Evolutionary conservation across 495 filamentous ascomycete genomes (phyloP).

Genomic region (Elaphomyces granulatus): DNA sequence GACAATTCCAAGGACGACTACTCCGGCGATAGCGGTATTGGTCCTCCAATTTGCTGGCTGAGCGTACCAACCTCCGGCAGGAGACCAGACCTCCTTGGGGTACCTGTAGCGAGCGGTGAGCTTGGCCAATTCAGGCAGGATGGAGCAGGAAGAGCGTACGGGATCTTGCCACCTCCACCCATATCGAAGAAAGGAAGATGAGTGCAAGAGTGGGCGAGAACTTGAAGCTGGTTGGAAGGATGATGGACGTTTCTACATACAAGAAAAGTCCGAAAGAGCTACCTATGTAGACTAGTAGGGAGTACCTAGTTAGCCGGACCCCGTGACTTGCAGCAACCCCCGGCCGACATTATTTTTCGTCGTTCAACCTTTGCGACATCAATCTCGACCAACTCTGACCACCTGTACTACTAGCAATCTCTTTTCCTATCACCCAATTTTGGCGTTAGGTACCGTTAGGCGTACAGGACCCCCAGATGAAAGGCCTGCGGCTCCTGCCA

Average conservation of each 20-base stretch:
- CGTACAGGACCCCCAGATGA: slow-evolving; percentile 35
- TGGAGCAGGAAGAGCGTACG: slow-evolving; percentile 43
- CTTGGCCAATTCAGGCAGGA: background rate
- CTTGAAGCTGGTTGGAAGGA: too few species aligned
- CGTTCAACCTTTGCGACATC: background rate
- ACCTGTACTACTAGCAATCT: background rate
- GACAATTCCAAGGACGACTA: slow-evolving; percentile 57
- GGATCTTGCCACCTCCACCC: slow-evolving; percentile 66
- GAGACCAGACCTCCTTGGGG: slow-evolving; percentile 99
- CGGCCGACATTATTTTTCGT: too few species aligned
- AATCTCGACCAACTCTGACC: background rate
- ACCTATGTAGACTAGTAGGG: too few species aligned
- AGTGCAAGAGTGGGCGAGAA: too few species aligned
- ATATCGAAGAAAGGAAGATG: slow-evolving; percentile 24
- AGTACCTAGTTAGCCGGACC: slow-evolving; percentile 24
- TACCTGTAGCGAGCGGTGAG: slow-evolving; percentile 45
- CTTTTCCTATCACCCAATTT: background rate
- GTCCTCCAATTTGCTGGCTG: slow-evolving; percentile 88
- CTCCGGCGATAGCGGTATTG: slow-evolving; percentile 77
- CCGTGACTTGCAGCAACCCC: too few species aligned
- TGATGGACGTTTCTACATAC: too few species aligned
- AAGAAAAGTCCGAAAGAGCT: too few species aligned
- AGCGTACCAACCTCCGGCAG: slow-evolving; percentile 91
- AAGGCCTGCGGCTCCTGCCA: slow-evolving; percentile 54
- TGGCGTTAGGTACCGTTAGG: background rate